Conservation (phyloP, 441 rosid genomes). For the Bocquillonia castaneifolia region DNA sequence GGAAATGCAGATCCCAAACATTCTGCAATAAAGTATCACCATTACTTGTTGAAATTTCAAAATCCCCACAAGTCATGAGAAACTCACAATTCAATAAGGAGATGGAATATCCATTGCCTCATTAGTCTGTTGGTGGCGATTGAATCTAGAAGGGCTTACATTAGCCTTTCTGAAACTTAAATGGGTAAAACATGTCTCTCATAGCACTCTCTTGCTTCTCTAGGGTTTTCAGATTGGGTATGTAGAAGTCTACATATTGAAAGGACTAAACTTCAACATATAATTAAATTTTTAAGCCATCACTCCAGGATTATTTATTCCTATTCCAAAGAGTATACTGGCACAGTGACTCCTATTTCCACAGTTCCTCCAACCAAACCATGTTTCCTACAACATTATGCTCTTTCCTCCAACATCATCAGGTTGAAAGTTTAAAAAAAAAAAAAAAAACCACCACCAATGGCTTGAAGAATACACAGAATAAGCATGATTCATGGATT, state of each 20-base stretch:
- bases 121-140: neutral
- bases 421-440: neutral
- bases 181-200: neutral
- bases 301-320: neutral
- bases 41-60: neutral
- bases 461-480: neutral
- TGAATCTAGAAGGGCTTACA: neutral
- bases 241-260: neutral
- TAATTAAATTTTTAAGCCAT: neutral
- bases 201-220: slow-evolving; percentile 10
- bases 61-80: neutral
- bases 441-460: neutral
- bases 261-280: neutral
- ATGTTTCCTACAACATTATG: neutral
- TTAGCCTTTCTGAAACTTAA: neutral
- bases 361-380: no score
- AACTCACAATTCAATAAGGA: neutral
- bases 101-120: neutral
- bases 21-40: neutral
- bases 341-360: no score
- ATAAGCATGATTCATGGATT: neutral
- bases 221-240: neutral
- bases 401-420: slow-evolving; percentile 7
- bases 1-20: neutral
- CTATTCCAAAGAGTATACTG: no score